phyloP scores from a whole-genome alignment of 2,329 filamentous ascomycete species.

The Zopfia rhizophila region DNA sequence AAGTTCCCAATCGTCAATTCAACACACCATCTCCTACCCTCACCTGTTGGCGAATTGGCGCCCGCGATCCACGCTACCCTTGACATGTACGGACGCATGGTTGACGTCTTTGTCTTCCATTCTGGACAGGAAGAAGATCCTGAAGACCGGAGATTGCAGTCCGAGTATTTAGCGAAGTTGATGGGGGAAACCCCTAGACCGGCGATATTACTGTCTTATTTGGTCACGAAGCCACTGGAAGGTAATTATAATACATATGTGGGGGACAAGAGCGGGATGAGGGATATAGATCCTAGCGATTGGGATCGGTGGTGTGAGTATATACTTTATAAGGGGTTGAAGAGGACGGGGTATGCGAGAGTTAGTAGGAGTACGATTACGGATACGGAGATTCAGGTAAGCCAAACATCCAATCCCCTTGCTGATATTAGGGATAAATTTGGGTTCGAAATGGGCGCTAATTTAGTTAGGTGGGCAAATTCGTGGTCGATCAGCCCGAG shows the following conservation, averaged over 20 bases:
- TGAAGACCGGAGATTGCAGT: slow-evolving; percentile 88
- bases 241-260: slow-evolving; percentile 99
- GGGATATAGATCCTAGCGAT: slow-evolving; percentile 90
- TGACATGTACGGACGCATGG: slow-evolving; percentile 86
- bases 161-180: slow-evolving; percentile 83
- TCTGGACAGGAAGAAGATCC: slow-evolving; percentile 97
- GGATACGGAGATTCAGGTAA: slow-evolving; percentile 92
- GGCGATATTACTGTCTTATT: slow-evolving; percentile 86
- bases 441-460: slow-evolving; percentile 14
- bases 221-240: slow-evolving; percentile 88
- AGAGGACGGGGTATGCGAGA: slow-evolving; percentile 86
- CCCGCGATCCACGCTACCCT: slow-evolving; percentile 97
- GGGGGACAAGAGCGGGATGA: slow-evolving; percentile 86
- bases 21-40: slow-evolving; percentile 93
- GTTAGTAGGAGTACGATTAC: slow-evolving; percentile 92
- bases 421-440: slow-evolving; percentile 1
- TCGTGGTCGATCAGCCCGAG: slow-evolving; percentile 79
- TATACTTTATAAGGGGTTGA: slow-evolving; percentile 91
- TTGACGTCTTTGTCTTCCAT: slow-evolving; percentile 98
- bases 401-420: slow-evolving; percentile 28
- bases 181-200: slow-evolving; percentile 88
- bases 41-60: slow-evolving; percentile 91
- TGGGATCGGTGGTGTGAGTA: slow-evolving; percentile 99
- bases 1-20: slow-evolving; percentile 99
- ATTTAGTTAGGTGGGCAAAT: slow-evolving; percentile 77